These are phyloP conservation scores for Opeltia flavorubescens DNA, from an alignment of 495 filamentous ascomycete species.

Conservation along the genomic window DNA sequence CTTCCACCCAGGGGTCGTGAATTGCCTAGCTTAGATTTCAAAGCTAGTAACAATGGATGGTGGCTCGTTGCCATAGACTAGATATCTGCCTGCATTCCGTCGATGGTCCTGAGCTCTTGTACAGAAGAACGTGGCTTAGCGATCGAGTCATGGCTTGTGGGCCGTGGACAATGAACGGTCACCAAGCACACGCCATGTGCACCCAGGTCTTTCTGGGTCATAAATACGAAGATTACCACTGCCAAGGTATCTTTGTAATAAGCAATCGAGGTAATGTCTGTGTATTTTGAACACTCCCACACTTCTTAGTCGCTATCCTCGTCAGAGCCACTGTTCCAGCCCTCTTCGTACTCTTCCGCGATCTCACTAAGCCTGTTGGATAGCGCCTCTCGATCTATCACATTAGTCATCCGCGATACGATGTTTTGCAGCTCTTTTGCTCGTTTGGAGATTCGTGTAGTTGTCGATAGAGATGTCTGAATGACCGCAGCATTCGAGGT, in stretches of 20 bases:
- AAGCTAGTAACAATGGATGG: too few relatives aligned
- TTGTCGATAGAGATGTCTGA: conserved; percentile 55
- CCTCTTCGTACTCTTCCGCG: conserved; percentile 76
- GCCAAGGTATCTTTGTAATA: neutral
- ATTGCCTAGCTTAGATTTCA: too few relatives aligned
- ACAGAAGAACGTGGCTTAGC: neutral
- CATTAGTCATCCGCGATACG: conserved; percentile 40
- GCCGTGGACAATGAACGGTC: neutral
- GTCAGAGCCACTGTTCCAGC: conserved; percentile 77
- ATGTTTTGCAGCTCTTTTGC: conserved; percentile 52
- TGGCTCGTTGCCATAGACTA: too few relatives aligned
- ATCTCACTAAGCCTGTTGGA: conserved; percentile 75
- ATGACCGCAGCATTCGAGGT: conserved; percentile 36
- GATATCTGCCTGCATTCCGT: too few relatives aligned
- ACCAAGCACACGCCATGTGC: neutral
- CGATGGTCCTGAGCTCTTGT: too few relatives aligned
- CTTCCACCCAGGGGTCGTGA: too few relatives aligned
- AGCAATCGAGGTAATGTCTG: too few relatives aligned
- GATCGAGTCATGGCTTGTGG: neutral
- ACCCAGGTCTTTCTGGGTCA: neutral
- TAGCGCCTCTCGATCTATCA: conserved; percentile 73
- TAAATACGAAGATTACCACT: neutral
- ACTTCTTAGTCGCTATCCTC: conserved; percentile 51
- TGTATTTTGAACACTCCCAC: too few relatives aligned
- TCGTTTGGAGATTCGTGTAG: conserved; percentile 50